These are phyloP conservation scores for Capsicum chinense DNA, from an alignment of 257 asterid genomes.

Conservation along the genomic window DNA sequence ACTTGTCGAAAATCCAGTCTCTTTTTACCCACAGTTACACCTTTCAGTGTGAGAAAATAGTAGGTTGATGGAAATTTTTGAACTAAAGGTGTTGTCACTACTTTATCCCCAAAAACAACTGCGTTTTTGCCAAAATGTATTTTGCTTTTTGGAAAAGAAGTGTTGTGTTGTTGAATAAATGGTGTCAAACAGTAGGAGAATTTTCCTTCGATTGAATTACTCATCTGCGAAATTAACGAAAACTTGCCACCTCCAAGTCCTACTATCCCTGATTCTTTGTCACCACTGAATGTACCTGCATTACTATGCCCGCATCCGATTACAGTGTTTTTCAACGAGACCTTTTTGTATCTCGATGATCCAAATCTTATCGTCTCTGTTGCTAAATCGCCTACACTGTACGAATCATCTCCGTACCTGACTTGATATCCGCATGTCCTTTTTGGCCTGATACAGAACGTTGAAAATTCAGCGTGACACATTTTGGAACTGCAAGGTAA, in stretches of 20 bases:
- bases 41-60: constrained; percentile 59
- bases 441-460: constrained; percentile 30
- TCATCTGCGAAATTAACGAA: constrained; percentile 59
- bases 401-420: constrained; percentile 50
- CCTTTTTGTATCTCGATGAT: neutral
- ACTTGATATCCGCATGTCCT: constrained; percentile 40
- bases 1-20: constrained; percentile 30
- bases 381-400: constrained; percentile 52
- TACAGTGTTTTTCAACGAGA: neutral
- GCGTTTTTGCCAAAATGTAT: constrained; percentile 52
- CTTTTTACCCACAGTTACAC: constrained; percentile 49
- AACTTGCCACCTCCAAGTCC: constrained; percentile 62
- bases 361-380: constrained; percentile 52
- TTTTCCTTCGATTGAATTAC: constrained; percentile 44
- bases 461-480: constrained; percentile 39
- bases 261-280: constrained; percentile 56
- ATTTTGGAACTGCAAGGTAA: constrained; percentile 39
- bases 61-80: constrained; percentile 30
- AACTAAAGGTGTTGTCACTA: constrained; percentile 53
- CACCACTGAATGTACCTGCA: constrained; percentile 29
- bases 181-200: constrained; percentile 76
- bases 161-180: neutral
- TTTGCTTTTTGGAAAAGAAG: constrained; percentile 40
- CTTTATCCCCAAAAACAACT: constrained; percentile 41
- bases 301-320: constrained; percentile 6